Base-by-base conservation (phyloP, 768 basidiomycete genomes). In the Mycena leptocephala region DNA sequence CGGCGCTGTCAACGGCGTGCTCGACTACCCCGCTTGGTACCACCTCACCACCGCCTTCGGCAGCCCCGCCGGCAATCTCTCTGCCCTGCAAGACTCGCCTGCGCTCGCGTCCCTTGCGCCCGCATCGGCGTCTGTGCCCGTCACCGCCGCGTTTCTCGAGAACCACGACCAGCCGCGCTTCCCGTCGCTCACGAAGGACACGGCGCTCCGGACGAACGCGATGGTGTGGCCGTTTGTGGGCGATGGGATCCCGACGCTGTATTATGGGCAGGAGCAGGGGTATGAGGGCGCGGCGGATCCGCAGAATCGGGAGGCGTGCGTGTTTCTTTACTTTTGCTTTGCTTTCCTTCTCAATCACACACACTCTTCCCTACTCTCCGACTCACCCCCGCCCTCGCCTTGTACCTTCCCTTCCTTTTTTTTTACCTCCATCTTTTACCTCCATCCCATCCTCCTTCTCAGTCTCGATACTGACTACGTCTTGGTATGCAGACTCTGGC, bases 201-300 rank as follows among this genome's bases (percentile, higher is more conserved):
- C 81, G 84, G 84, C 82, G 81, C 91, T 82, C 87, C 84, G 80
- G 46, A 89, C 86, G 79, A 94, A 94, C 80, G 92, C 92, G 26
- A 90, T 94, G 88, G 84, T 89, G 30, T 93, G 92, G 84, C 88
- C 87, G 63, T 94, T 93, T 81, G 89, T 92, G 85, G 88, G 89
- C 56, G 94, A 94, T 74, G 92, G 93, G 24, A 92, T 94, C 76
- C 93, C 93, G 3, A 92, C 94, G 71, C 82, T 93, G 46, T 94
- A 95, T 81, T 93, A 93, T 72, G 93, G 93, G 11, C 93, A 94
- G 80, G 94, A 94, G 81, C 94, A 94, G 83, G 86, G 89, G 22
- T 91, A 91, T 77, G 81, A 82, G 58, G 94, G 94, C 26, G 86
- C 84, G 67, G 84, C 78, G 5, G 92, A 93, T 78, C 94, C 93